Evolutionary conservation across 2,329 filamentous ascomycete genomes (phyloP).

Genomic region (Colletotrichum liriopes): DNA sequence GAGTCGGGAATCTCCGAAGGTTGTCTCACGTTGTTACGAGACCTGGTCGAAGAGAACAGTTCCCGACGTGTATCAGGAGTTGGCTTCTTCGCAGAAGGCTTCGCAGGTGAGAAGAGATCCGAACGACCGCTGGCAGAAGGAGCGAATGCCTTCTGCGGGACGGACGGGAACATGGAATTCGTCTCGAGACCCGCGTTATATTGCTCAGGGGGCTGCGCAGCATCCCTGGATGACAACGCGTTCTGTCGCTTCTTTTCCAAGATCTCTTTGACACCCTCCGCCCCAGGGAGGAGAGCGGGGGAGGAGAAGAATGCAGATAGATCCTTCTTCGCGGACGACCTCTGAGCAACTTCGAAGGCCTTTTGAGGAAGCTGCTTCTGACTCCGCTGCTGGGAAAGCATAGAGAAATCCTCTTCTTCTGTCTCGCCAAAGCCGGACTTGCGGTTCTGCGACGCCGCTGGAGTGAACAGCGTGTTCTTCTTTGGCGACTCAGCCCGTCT

Average conservation of each 20-base stretch:
- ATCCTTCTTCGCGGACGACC: constrained; percentile 50
- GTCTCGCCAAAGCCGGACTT: constrained; percentile 30
- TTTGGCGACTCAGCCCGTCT: constrained; percentile 41
- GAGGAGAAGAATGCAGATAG: constrained; percentile 73
- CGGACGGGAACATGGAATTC: constrained; percentile 58
- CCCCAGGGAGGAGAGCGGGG: constrained; percentile 59
- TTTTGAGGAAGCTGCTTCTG: constrained; percentile 35
- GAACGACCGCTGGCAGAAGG: constrained; percentile 51
- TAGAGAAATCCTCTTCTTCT: constrained; percentile 61
- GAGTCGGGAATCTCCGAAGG: constrained; percentile 41
- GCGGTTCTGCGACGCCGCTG: constrained; percentile 17
- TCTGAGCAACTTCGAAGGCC: constrained; percentile 16
- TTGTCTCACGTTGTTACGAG: constrained; percentile 11
- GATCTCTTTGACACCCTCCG: constrained; percentile 41
- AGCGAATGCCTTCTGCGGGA: constrained; percentile 53
- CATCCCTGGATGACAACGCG: constrained; percentile 30
- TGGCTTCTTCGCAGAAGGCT: constrained; percentile 28
- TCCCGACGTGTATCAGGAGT: constrained; percentile 24
- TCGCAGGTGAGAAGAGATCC: constrained; percentile 56
- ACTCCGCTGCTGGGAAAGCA: constrained; percentile 55
- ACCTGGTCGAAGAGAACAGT: constrained; percentile 18
- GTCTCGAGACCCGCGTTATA: constrained; percentile 49
- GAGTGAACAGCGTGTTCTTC: constrained; percentile 46
- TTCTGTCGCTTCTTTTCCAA: constrained; percentile 39
- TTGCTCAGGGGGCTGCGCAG: constrained; percentile 28